These are phyloP conservation scores for Mimosa pudica DNA, from an alignment of 306 rosid species.

Conservation along the genomic window DNA sequence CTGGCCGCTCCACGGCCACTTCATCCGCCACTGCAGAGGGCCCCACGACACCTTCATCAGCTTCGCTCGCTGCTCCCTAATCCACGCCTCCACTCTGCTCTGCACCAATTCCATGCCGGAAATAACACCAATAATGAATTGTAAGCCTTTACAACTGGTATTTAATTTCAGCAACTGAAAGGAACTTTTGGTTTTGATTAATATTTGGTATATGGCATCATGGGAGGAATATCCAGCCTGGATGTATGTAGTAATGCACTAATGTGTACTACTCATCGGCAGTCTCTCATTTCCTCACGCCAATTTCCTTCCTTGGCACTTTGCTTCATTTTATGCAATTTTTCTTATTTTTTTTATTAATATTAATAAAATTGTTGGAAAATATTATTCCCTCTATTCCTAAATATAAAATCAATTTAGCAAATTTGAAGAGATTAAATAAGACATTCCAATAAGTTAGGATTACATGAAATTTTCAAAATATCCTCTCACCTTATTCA, in stretches of 20 bases:
- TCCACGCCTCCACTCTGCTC: conserved; percentile 88
- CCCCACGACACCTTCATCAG: conserved; percentile 83
- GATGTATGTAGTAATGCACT: too few species aligned
- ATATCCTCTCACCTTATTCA: too few species aligned
- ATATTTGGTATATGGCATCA: background rate
- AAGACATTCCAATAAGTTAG: too few species aligned
- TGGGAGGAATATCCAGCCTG: conserved; percentile 15
- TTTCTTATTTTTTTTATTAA: background rate
- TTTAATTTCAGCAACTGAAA: background rate
- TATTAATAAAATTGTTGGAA: too few species aligned
- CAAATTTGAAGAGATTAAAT: too few species aligned
- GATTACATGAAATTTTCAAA: too few species aligned
- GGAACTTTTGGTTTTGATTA: background rate
- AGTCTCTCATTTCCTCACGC: background rate
- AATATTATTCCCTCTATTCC: too few species aligned
- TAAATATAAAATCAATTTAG: too few species aligned
- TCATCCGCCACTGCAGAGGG: conserved; percentile 84
- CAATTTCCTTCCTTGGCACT: background rate
- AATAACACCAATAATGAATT: too few species aligned
- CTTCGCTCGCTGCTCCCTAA: conserved; percentile 72
- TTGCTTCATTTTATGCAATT: background rate
- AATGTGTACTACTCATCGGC: background rate
- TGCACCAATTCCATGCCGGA: conserved; percentile 71
- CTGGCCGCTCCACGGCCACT: conserved; percentile 75
- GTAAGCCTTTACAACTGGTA: too few species aligned